Percentiles rank a stretch among this genome's conserved stretches.
Conservation (phyloP, 805 yeast species). For the Ogataea angusta region DNA sequence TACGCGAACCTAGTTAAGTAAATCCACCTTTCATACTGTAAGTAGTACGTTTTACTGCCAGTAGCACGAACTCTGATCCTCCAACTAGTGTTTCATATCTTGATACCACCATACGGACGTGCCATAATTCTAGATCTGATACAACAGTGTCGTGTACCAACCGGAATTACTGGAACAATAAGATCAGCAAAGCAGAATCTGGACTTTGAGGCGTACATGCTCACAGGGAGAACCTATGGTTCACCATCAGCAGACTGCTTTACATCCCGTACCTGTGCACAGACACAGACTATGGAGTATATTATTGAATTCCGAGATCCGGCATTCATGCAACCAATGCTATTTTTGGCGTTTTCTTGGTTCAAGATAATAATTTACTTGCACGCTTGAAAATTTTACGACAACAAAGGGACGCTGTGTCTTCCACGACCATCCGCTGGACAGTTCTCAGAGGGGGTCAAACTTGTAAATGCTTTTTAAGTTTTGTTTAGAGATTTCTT, state of each 20-base stretch:
- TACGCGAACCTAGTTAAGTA: background rate
- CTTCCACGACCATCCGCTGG: constrained; percentile 2
- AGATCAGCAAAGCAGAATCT: background rate
- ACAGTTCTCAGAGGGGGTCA: constrained; percentile 2
- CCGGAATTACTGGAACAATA: background rate
- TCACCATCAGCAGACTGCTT: background rate
- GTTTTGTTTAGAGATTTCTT: constrained; percentile 5
- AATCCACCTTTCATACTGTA: background rate
- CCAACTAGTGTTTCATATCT: background rate
- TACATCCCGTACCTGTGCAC: too few species aligned
- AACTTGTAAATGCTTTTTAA: background rate
- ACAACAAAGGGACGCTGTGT: constrained; percentile 1
- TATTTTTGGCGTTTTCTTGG: constrained; percentile 1
- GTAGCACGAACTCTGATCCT: too few species aligned
- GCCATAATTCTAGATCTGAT: constrained; percentile 1
- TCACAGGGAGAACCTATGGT: background rate
- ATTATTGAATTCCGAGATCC: too few species aligned
- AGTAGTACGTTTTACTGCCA: background rate
- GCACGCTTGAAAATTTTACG: constrained; percentile 1
- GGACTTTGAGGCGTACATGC: background rate
- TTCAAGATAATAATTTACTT: too few species aligned
- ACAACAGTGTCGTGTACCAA: background rate
- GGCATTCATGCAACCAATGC: background rate
- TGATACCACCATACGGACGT: background rate
- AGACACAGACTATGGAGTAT: too few species aligned